Percentiles rank a stretch among this genome's conserved stretches.
Conservation (phyloP, 768 basidiomycete genomes). For the Tylopilus cervinicoccineus region DNA sequence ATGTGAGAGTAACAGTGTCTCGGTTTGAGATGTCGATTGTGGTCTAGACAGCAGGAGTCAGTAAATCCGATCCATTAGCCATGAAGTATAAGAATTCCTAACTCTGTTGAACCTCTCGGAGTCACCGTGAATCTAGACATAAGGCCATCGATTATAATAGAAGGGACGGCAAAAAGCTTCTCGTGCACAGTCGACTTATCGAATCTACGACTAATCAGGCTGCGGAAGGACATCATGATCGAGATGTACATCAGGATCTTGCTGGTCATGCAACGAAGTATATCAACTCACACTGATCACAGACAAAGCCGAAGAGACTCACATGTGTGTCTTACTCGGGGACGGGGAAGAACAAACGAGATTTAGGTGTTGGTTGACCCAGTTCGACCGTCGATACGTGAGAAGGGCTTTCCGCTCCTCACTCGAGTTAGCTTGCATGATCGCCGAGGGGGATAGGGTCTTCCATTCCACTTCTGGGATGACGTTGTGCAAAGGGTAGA, state of each 20-base stretch:
- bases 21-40: conserved; percentile 60
- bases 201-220: conserved; percentile 36
- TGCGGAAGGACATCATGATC: conserved; percentile 70
- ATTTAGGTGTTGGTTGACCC: conserved; percentile 68
- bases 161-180: conserved; percentile 55
- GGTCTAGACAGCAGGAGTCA: conserved; percentile 28
- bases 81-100: conserved; percentile 13
- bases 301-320: conserved; percentile 21
- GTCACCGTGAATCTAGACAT: conserved; percentile 78
- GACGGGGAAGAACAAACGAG: conserved; percentile 38
- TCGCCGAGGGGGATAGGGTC: conserved; percentile 51
- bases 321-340: conserved; percentile 62
- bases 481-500: conserved; percentile 71
- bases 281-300: not conserved
- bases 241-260: conserved; percentile 80
- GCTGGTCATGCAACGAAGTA: conserved; percentile 33
- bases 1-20: conserved; percentile 70
- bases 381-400: conserved; percentile 58
- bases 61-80: not conserved
- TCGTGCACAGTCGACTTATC: conserved; percentile 53
- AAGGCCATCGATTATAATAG: conserved; percentile 67
- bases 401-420: conserved; percentile 53
- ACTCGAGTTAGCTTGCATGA: conserved; percentile 49
- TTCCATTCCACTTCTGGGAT: conserved; percentile 82
- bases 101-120: conserved; percentile 64